Base-by-base conservation (phyloP, 495 filamentous ascomycete species). In the Sphaerosporella brunnea region DNA sequence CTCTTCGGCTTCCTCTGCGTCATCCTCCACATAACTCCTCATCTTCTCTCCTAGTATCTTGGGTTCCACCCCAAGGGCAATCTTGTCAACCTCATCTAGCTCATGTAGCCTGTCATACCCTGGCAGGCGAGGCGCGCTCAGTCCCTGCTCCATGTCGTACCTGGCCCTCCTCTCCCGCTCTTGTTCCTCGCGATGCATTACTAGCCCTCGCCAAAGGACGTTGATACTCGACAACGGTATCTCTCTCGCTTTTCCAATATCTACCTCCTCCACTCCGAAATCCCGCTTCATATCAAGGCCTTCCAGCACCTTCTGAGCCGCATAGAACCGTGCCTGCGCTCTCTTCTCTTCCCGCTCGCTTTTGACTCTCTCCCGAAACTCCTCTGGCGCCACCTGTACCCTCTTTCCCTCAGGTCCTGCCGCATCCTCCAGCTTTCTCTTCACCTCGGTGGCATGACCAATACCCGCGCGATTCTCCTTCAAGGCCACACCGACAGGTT, bases 401-500 rank as follows among this genome's bases (percentile, higher is more conserved):
- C 66, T 69, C 62, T 77, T 79, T 21, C 71, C 66, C 58, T 72
- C 76, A 60, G 82, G 82, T 21, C 59, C 65, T 0, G 66, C 60
- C 41, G 73, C 74, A 63, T 86, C 84, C 9, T 71, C 63, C 21
- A 93, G 67, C 61, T 84, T 87, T 38, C 84, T 66, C 67, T 92
- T 94, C 61, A 77, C 74, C 63, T 92, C 83, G 20, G 68, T 75
- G 46, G 85, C 81, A 47, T 86, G 61, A 0, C 90, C 90, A 49
- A 97, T 88, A 0, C 90, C 90, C n/a, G 77, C 77, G 15, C 81
- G 68, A 52, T 79, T 81, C 28, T 87, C 80, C 59, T 92, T 93
- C 51, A 87, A 65, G 15, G 65, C 61, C 2, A 92, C 62, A 10
- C 70, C 64, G 15, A 93, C 69, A 0, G 84, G 84, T 61, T 87